A percentile compares a stretch with the other conserved stretches of the same genome.
phyloP scores from a whole-genome alignment of 495 filamentous ascomycete species.

The Barbatosphaeria neglecta region DNA sequence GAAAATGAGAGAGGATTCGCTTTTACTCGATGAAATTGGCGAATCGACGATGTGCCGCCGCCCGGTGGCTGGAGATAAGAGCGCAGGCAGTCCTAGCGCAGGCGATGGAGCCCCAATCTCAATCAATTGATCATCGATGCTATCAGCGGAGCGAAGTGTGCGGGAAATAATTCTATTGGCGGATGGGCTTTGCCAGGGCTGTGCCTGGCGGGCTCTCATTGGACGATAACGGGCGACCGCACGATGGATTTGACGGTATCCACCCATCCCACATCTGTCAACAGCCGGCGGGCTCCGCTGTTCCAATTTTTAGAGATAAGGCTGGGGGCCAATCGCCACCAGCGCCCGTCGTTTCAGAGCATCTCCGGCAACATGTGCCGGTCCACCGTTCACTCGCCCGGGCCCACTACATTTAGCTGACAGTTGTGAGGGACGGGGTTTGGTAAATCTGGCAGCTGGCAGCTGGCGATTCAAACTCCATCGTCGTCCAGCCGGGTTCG shows the following conservation, averaged over 20 bases:
- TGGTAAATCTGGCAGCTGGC: too few species aligned
- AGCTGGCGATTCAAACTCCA: too few species aligned
- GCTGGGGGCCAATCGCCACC: too few species aligned
- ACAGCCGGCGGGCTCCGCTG: not conserved
- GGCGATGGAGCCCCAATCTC: not conserved
- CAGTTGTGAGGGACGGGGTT: too few species aligned
- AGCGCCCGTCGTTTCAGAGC: not conserved
- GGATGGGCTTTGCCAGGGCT: not conserved
- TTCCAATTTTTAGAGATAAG: not conserved
- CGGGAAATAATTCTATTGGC: not conserved
- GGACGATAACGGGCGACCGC: not conserved
- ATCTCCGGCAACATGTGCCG: too few species aligned
- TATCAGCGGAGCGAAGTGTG: not conserved
- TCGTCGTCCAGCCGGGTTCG: too few species aligned
- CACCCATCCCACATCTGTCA: not conserved
- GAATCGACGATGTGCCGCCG: not conserved
- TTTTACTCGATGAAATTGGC: not conserved
- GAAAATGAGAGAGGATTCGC: not conserved
- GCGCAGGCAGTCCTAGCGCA: not conserved
- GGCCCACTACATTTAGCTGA: too few species aligned
- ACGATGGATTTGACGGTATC: too few species aligned
- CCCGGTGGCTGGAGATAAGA: constrained; percentile 1
- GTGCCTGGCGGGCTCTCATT: not conserved
- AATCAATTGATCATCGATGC: not conserved
- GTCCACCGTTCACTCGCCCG: too few species aligned